Evolutionary conservation across 1,139 yeast species (phyloP).

Genomic region (Suhomyces anneliseae): DNA sequence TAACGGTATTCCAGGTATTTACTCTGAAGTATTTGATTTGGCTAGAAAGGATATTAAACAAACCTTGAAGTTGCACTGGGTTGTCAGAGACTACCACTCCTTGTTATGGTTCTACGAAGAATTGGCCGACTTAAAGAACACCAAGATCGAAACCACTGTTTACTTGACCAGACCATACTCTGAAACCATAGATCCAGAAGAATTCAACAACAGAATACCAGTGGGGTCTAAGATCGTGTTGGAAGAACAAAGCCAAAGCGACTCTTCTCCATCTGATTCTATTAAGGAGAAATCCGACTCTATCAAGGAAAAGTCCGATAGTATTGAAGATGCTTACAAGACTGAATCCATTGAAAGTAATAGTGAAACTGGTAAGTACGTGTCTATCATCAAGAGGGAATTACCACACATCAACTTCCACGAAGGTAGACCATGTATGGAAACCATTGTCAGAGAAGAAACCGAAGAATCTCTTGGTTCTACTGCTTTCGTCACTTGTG

Average conservation of each 20-base stretch:
- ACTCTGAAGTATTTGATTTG: slow-evolving; percentile 36
- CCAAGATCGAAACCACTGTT: slow-evolving; percentile 35
- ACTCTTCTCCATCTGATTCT: background rate
- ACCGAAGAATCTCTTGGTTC: slow-evolving; percentile 32
- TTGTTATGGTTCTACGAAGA: slow-evolving; percentile 55
- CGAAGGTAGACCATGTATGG: slow-evolving; percentile 36
- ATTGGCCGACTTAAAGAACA: slow-evolving; percentile 32
- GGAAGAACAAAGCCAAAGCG: slow-evolving; percentile 3
- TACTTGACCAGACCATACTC: slow-evolving; percentile 45
- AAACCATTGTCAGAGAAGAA: slow-evolving; percentile 26
- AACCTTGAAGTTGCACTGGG: slow-evolving; percentile 50
- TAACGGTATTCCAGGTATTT: slow-evolving; percentile 50
- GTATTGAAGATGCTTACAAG: slow-evolving; percentile 2
- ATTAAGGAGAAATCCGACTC: slow-evolving; percentile 9
- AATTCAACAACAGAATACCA: slow-evolving; percentile 16
- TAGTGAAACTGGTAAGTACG: background rate
- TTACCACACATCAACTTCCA: slow-evolving; percentile 27
- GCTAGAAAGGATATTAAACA: slow-evolving; percentile 19
- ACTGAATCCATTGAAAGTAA: slow-evolving; percentile 1
- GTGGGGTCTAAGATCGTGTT: slow-evolving; percentile 7
- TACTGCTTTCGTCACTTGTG: slow-evolving; percentile 51
- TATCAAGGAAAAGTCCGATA: slow-evolving; percentile 9
- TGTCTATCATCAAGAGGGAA: slow-evolving; percentile 19
- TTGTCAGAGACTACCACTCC: slow-evolving; percentile 44
- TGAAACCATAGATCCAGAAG: slow-evolving; percentile 16